These are phyloP conservation scores for Hypoxylon fragiforme DNA, from an alignment of 495 filamentous ascomycete species.

Conservation along the genomic window DNA sequence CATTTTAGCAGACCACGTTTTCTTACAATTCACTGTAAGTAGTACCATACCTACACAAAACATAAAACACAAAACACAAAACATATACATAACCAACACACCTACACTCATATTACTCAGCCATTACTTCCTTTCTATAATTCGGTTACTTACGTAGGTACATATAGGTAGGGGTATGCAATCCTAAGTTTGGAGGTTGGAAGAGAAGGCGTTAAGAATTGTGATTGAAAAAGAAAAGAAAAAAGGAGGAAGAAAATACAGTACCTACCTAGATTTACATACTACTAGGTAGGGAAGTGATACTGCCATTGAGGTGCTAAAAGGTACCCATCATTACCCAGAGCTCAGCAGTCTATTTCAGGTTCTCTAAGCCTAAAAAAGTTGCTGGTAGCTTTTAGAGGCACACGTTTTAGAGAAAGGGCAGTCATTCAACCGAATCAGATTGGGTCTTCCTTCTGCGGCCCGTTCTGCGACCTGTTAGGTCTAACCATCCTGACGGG, in stretches of 20 bases:
- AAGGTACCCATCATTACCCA: no score
- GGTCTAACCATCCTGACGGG: constrained; percentile 33
- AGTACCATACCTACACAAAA: no score
- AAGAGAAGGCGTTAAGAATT: background rate
- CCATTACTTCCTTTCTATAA: no score
- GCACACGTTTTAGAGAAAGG: constrained; percentile 7
- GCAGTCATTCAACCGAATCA: constrained; percentile 29
- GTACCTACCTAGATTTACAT: no score
- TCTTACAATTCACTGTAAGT: no score
- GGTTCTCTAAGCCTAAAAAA: constrained; percentile 10
- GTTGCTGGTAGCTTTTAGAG: background rate
- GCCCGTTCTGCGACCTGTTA: constrained; percentile 36
- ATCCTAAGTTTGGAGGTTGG: background rate
- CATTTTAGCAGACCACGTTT: background rate
- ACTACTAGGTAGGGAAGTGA: no score
- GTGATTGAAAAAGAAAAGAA: no score
- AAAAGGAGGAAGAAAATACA: no score
- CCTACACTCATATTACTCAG: no score
- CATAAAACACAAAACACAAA: no score
- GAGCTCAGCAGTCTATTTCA: background rate
- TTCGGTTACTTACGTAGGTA: constrained; percentile 7
- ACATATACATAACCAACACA: no score
- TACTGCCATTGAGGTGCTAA: no score
- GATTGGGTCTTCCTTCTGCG: constrained; percentile 32
- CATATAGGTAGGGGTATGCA: background rate